A percentile compares a stretch with the other conserved stretches of the same genome.
phyloP scores from a whole-genome alignment of 163 green algal genomes.

The Chlamydomonas reinhardtii region DNA sequence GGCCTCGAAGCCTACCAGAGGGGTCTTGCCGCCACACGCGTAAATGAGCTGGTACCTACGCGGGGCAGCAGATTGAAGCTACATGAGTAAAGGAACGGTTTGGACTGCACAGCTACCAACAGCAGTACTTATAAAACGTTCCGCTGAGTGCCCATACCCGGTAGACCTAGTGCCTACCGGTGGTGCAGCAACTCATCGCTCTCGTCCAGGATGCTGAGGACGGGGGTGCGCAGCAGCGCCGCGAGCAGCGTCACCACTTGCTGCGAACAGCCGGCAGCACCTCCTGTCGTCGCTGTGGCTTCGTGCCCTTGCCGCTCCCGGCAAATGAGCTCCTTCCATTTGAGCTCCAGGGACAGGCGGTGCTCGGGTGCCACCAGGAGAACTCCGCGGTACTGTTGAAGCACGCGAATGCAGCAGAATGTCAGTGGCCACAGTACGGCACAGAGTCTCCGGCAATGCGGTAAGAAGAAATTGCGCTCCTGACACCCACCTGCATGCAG shows the following conservation, averaged over 20 bases:
- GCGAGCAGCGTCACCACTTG: slow-evolving; percentile 23
- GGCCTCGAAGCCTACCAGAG: slow-evolving; percentile 33
- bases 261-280: slow-evolving; percentile 24
- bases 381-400: slow-evolving; percentile 64
- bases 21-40: slow-evolving; percentile 44
- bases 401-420: too few species aligned
- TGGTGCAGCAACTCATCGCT: slow-evolving; percentile 75
- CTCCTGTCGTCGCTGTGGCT: background rate
- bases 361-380: slow-evolving; percentile 70
- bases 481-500: slow-evolving; percentile 52
- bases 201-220: slow-evolving; percentile 74
- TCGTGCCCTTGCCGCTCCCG: background rate
- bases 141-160: too few species aligned
- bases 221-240: slow-evolving; percentile 14
- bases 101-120: too few species aligned
- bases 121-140: too few species aligned
- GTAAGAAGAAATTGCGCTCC: too few species aligned
- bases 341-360: slow-evolving; percentile 65
- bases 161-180: slow-evolving; percentile 33
- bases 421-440: too few species aligned
- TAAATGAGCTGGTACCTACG: slow-evolving; percentile 71
- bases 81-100: too few species aligned
- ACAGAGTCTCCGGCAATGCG: too few species aligned
- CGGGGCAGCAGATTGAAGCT: too few species aligned
- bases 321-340: slow-evolving; percentile 57